phyloP scores from a whole-genome alignment of 805 yeast genomes.

The Debaryomyces hansenii region DNA sequence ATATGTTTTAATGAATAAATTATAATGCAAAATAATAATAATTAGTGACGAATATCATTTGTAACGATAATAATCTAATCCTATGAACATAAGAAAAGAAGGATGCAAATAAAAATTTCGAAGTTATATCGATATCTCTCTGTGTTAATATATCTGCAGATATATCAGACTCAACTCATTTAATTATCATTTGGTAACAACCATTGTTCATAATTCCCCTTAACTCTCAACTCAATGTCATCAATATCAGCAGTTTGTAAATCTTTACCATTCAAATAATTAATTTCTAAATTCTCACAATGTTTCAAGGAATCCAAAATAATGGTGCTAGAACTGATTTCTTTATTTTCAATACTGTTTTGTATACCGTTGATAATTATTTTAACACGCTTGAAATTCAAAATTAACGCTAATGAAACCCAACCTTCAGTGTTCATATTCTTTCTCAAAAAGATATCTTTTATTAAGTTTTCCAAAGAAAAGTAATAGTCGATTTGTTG shows the following conservation, averaged over 20 bases:
- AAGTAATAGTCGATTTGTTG: constrained; percentile 88
- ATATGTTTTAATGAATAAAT: not conserved
- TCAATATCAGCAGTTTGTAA: constrained; percentile 32
- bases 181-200: constrained; percentile 42
- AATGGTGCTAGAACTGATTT: constrained; percentile 20
- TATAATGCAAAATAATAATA: not conserved
- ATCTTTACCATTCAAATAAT: constrained; percentile 34
- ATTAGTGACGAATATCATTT: not conserved
- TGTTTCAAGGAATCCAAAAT: constrained; percentile 54
- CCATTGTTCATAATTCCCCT: constrained; percentile 63
- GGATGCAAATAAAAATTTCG: not conserved
- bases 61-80: not conserved
- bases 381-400: constrained; percentile 75
- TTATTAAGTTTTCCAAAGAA: constrained; percentile 79
- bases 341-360: constrained; percentile 28
- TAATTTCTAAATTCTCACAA: constrained; percentile 53
- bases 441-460: constrained; percentile 79
- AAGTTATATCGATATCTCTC: not conserved
- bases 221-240: constrained; percentile 61
- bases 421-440: constrained; percentile 80
- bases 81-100: not conserved
- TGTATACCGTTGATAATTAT: constrained; percentile 45
- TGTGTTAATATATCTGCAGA: not conserved
- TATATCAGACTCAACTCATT: not conserved
- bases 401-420: constrained; percentile 60